Evolutionary conservation across 768 basidiomycete species (phyloP).

Genomic region (Mycena rebaudengoi): DNA sequence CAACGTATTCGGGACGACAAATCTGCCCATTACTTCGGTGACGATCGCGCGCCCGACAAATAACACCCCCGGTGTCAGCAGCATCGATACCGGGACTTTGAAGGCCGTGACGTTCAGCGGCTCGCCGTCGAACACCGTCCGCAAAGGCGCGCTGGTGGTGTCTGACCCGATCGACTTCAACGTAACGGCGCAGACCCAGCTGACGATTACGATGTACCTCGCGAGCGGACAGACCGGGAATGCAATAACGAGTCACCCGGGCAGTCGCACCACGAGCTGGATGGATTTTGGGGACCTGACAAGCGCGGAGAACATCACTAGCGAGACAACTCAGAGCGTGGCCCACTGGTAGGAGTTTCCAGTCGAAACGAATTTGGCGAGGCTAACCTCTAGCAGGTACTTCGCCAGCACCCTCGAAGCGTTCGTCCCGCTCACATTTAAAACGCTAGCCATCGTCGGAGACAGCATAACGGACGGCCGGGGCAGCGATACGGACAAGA

Average conservation of each 20-base stretch:
- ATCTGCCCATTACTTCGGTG: constrained; percentile 53
- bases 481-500: constrained; percentile 51
- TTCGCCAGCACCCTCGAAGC: constrained; percentile 55
- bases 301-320: constrained; percentile 45
- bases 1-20: constrained; percentile 55
- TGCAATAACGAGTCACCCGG: constrained; percentile 55
- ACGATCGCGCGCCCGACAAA: constrained; percentile 50
- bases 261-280: constrained; percentile 58
- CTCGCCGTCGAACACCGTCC: constrained; percentile 45
- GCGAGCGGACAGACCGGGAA: constrained; percentile 50
- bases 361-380: background rate
- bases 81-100: constrained; percentile 45
- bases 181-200: constrained; percentile 46
- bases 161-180: constrained; percentile 55
- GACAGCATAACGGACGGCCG: constrained; percentile 65
- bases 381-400: constrained; percentile 39
- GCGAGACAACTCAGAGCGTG: constrained; percentile 36
- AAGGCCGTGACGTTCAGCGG: constrained; percentile 55
- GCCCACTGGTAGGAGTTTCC: constrained; percentile 47
- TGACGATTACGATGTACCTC: constrained; percentile 51
- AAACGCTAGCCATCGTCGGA: constrained; percentile 53
- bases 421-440: constrained; percentile 39
- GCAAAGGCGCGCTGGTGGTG: constrained; percentile 53
- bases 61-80: constrained; percentile 45
- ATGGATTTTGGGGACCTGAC: constrained; percentile 49